phyloP scores from a whole-genome alignment of 176 grass and related monocot species.

The Alloteropsis semialata region DNA sequence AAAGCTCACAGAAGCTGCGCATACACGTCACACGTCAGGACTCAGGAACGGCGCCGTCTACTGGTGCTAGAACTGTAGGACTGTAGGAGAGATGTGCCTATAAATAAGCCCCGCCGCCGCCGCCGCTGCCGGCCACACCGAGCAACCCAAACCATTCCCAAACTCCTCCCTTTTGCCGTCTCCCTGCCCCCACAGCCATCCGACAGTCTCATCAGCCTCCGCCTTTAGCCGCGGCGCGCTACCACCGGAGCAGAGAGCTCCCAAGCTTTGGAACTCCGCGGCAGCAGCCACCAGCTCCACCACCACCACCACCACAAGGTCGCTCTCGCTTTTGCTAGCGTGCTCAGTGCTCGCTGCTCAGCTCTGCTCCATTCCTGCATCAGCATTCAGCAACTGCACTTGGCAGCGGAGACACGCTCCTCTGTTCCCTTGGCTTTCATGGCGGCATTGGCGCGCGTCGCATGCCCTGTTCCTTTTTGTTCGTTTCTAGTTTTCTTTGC shows the following conservation, averaged over 20 bases:
- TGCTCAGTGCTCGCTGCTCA: too few relatives aligned
- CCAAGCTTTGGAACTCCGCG: not conserved
- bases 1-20: slow-evolving; percentile 1
- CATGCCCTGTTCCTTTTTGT: slow-evolving; percentile 8
- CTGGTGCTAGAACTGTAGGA: not conserved
- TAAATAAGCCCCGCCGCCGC: slow-evolving; percentile 52
- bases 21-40: too few relatives aligned
- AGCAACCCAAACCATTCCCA: slow-evolving; percentile 14
- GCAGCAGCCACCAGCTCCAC: not conserved
- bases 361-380: not conserved
- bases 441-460: not conserved
- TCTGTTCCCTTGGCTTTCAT: not conserved
- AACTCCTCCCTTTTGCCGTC: slow-evolving; percentile 8
- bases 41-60: slow-evolving; percentile 15
- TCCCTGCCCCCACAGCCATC: slow-evolving; percentile 20
- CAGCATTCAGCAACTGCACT: not conserved
- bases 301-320: not conserved
- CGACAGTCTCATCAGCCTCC: slow-evolving; percentile 23
- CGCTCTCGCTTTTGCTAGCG: not conserved
- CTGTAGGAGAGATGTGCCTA: slow-evolving; percentile 11
- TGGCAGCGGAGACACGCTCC: not conserved
- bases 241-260: not conserved
- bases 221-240: not conserved
- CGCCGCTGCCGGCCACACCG: not conserved
- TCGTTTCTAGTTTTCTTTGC: slow-evolving; percentile 10